A percentile compares a stretch with the other conserved stretches of the same genome.
phyloP scores from a whole-genome alignment of 2,329 filamentous ascomycete species.

The Dactylonectria macrodidyma region DNA sequence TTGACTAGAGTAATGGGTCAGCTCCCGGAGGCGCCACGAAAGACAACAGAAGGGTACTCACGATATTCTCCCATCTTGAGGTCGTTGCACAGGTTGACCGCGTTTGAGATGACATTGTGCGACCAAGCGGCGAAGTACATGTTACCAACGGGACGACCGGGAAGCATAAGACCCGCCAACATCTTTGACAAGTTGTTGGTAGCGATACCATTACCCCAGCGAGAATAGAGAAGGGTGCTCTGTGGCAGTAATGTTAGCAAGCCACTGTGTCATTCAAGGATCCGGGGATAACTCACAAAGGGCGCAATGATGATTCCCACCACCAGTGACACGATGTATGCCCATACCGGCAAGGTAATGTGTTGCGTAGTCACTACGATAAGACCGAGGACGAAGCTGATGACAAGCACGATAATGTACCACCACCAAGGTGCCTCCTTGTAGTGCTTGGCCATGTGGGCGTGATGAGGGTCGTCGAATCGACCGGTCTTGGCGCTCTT shows the following conservation, averaged over 20 bases:
- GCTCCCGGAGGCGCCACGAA: background rate
- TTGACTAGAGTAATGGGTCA: slow-evolving; percentile 59
- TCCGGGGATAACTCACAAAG: slow-evolving; percentile 53
- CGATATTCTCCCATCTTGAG: slow-evolving; percentile 73
- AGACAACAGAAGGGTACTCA: slow-evolving; percentile 46
- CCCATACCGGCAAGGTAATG: slow-evolving; percentile 63
- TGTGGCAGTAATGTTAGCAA: slow-evolving; percentile 40
- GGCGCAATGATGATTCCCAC: slow-evolving; percentile 65
- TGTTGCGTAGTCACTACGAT: slow-evolving; percentile 62
- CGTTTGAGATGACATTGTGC: slow-evolving; percentile 68
- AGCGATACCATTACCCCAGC: slow-evolving; percentile 70
- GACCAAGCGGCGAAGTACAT: slow-evolving; percentile 74
- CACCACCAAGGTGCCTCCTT: slow-evolving; percentile 66
- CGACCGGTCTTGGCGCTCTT: slow-evolving; percentile 60
- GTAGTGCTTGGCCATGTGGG: slow-evolving; percentile 66
- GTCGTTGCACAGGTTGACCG: slow-evolving; percentile 66
- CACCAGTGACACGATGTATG: slow-evolving; percentile 61
- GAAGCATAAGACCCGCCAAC: slow-evolving; percentile 66
- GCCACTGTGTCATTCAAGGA: no score
- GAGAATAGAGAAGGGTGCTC: slow-evolving; percentile 67
- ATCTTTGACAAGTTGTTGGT: slow-evolving; percentile 73
- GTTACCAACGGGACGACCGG: slow-evolving; percentile 67
- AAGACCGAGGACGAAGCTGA: slow-evolving; percentile 63
- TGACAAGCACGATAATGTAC: slow-evolving; percentile 58
- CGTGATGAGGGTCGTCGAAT: slow-evolving; percentile 67